Evolutionary conservation across 129 eudicot species (phyloP).

Genomic region (Calendula officinalis): DNA sequence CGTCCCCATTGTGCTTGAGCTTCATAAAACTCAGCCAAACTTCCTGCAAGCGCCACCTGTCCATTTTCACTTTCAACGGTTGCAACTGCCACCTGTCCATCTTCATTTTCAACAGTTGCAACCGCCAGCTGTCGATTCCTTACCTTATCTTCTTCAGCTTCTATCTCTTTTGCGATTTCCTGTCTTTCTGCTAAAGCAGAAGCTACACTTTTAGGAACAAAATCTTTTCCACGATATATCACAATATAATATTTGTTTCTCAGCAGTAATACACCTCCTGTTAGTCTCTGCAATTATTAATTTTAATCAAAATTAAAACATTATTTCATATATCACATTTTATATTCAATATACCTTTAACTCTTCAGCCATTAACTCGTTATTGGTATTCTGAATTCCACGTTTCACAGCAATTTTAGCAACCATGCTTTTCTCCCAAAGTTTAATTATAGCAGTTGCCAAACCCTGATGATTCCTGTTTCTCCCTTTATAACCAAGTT

Average conservation of each 20-base stretch:
- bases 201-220: conserved; percentile 83
- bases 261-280: conserved; percentile 83
- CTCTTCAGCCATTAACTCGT: conserved; percentile 93
- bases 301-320: conserved; percentile 23
- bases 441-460: conserved; percentile 78
- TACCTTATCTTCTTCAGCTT: conserved; percentile 76
- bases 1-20: conserved; percentile 95
- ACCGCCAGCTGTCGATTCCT: conserved; percentile 29
- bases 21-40: conserved; percentile 86
- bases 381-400: conserved; percentile 97
- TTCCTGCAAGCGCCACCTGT: conserved; percentile 67
- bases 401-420: conserved; percentile 97
- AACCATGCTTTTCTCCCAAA: conserved; percentile 94
- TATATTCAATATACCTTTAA: conserved; percentile 52
- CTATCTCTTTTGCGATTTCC: conserved; percentile 70
- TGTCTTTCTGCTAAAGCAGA: conserved; percentile 77
- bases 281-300: conserved; percentile 58
- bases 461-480: conserved; percentile 96
- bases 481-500: conserved; percentile 55
- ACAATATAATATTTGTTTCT: conserved; percentile 93
- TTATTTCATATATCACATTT: conserved; percentile 8
- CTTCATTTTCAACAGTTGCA: conserved; percentile 28
- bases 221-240: conserved; percentile 94
- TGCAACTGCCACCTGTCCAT: conserved; percentile 32
- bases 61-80: conserved; percentile 30